Conservation (phyloP, 2,329 filamentous ascomycete genomes). For the Neophaeococcomyces aloes region DNA sequence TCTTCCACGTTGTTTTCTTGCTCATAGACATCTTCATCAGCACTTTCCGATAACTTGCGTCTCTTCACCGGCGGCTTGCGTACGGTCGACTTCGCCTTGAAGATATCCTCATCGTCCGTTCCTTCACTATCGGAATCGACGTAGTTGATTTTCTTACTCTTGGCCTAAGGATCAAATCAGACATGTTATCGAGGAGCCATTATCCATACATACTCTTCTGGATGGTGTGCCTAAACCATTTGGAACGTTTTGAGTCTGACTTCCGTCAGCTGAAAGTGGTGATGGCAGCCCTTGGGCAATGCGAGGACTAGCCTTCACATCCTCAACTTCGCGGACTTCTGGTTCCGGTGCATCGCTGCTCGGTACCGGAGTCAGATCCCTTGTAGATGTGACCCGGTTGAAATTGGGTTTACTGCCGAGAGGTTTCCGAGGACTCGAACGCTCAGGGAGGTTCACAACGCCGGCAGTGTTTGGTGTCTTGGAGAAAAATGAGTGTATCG, state of each 20-base stretch:
- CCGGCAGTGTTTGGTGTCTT: slow-evolving; percentile 4
- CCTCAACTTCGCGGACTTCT: slow-evolving; percentile 49
- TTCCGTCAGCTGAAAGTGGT: slow-evolving; percentile 34
- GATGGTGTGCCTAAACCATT: slow-evolving; percentile 58
- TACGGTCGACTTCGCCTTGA: slow-evolving; percentile 44
- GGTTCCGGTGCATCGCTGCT: slow-evolving; percentile 68
- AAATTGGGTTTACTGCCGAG: slow-evolving; percentile 25
- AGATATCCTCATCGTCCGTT: slow-evolving; percentile 57
- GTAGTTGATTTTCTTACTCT: slow-evolving; percentile 61
- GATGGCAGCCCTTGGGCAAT: slow-evolving; percentile 43
- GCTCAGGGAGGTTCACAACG: slow-evolving; percentile 3
- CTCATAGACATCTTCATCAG: slow-evolving; percentile 57
- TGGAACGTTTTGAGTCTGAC: slow-evolving; percentile 23
- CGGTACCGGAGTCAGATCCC: slow-evolving; percentile 58
- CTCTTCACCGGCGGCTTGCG: slow-evolving; percentile 42
- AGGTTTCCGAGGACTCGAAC: slow-evolving; percentile 2
- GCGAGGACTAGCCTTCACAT: slow-evolving; percentile 32
- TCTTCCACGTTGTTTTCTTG: slow-evolving; percentile 52
- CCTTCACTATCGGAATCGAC: slow-evolving; percentile 72
- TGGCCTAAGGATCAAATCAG: slow-evolving; percentile 34
- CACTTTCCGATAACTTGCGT: slow-evolving; percentile 53
- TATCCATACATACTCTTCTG: slow-evolving; percentile 52
- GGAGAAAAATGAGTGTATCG: slow-evolving; percentile 6
- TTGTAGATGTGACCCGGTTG: slow-evolving; percentile 30
- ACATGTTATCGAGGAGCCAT: neutral